A percentile compares a stretch with the other conserved stretches of the same genome.
phyloP scores from a whole-genome alignment of 2,329 filamentous ascomycete species.

The Corynespora cassiicola region DNA sequence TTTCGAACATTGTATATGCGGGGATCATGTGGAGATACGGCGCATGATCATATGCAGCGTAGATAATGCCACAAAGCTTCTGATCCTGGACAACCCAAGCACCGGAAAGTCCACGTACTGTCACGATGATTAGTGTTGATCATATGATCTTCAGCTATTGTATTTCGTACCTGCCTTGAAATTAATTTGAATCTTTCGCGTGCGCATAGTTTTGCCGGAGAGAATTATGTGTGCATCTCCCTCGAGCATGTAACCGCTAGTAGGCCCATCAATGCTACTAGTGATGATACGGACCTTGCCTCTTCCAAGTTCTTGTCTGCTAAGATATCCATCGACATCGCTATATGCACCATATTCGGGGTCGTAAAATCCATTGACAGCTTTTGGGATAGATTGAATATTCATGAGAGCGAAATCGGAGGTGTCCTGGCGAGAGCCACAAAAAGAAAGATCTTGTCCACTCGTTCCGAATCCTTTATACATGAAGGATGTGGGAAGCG shows the following conservation, averaged over 20 bases:
- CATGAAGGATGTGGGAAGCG: constrained; percentile 5
- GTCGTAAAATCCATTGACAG: background rate
- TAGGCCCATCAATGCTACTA: background rate
- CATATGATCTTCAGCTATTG: too few relatives aligned
- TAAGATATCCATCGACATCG: background rate
- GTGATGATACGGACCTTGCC: constrained; percentile 7
- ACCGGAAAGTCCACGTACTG: constrained; percentile 12
- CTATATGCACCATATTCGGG: too few relatives aligned
- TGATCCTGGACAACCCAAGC: constrained; percentile 11
- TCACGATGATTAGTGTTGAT: background rate
- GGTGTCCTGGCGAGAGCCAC: background rate
- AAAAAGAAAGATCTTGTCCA: constrained; percentile 6
- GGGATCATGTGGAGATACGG: constrained; percentile 17
- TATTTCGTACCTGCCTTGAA: constrained; percentile 4
- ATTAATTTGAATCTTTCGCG: constrained; percentile 12
- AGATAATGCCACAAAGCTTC: constrained; percentile 8
- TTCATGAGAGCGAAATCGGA: constrained; percentile 14
- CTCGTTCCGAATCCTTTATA: constrained; percentile 11
- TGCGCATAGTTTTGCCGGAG: constrained; percentile 7
- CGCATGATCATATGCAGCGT: constrained; percentile 8
- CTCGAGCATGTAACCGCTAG: constrained; percentile 9
- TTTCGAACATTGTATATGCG: constrained; percentile 8
- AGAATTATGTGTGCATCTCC: constrained; percentile 10
- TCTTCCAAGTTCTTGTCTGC: background rate
- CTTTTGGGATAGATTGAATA: background rate